Percentiles rank a stretch among this genome's conserved stretches.
phyloP scores from a whole-genome alignment of 306 rosid species.

The Vigna radiata region DNA sequence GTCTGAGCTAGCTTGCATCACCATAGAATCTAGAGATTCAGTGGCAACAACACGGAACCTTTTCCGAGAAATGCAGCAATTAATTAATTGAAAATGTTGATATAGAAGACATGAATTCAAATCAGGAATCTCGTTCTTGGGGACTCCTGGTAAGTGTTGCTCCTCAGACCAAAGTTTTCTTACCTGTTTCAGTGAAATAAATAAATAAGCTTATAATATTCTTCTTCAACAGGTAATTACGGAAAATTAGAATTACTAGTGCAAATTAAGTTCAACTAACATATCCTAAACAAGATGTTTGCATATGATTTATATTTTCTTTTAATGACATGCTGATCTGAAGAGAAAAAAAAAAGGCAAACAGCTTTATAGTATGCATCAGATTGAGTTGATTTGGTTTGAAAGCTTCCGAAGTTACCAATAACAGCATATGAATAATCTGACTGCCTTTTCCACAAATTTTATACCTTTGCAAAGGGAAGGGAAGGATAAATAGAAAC shows the following conservation, averaged over 20 bases:
- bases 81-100: conserved; percentile 90
- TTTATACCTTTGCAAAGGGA: conserved; percentile 18
- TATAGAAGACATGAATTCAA: conserved; percentile 83
- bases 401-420: conserved; percentile 22
- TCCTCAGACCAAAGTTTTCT: conserved; percentile 83
- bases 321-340: conserved; percentile 20
- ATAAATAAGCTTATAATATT: conserved; percentile 29
- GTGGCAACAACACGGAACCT: conserved; percentile 74
- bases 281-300: conserved; percentile 34
- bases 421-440: conserved; percentile 10
- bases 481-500: conserved; percentile 15
- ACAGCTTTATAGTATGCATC: conserved; percentile 28
- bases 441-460: background rate
- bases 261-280: conserved; percentile 18
- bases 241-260: conserved; percentile 34
- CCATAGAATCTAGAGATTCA: conserved; percentile 70
- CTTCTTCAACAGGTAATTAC: conserved; percentile 34
- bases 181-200: conserved; percentile 61
- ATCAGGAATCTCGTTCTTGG: conserved; percentile 87
- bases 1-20: conserved; percentile 67
- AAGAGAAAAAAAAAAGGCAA: background rate
- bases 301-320: conserved; percentile 10
- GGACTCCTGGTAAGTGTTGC: conserved; percentile 71
- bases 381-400: conserved; percentile 25
- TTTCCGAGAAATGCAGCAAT: conserved; percentile 91